Evolutionary conservation across 192 early-diverging fungal genomes (phyloP).

Genomic region (Cetraspora pellucida): DNA sequence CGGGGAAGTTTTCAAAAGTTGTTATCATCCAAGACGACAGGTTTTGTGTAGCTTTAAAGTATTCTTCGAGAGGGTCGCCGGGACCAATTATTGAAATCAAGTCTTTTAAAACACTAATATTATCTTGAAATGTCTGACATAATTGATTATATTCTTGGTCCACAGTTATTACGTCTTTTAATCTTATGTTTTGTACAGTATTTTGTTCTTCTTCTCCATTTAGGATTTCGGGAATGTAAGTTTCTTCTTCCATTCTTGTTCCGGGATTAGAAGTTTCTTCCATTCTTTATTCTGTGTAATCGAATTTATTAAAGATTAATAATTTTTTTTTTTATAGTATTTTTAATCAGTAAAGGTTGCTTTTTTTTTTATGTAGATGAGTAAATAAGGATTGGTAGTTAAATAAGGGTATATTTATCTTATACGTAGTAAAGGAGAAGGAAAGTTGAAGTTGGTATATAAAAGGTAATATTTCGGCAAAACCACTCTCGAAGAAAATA

Average conservation of each 20-base stretch:
- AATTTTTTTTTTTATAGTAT: neutral
- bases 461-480: neutral
- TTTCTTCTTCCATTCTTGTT: neutral
- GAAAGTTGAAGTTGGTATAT: neutral
- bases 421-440: neutral
- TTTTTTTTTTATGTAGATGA: neutral
- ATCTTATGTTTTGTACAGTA: neutral
- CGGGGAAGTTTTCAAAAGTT: neutral
- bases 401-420: neutral
- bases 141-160: slow-evolving; percentile 21
- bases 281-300: neutral
- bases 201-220: neutral
- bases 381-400: neutral
- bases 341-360: no score
- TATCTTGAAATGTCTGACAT: slow-evolving; percentile 21
- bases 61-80: slow-evolving; percentile 35
- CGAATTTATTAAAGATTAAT: neutral
- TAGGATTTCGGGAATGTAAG: neutral
- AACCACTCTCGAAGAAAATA: neutral
- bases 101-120: neutral
- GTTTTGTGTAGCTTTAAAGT: slow-evolving; percentile 20
- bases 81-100: neutral
- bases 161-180: slow-evolving; percentile 17
- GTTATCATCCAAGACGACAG: slow-evolving; percentile 19
- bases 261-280: neutral